phyloP scores from a whole-genome alignment of 1,139 yeast species.

The Maudiozyma humilis region DNA sequence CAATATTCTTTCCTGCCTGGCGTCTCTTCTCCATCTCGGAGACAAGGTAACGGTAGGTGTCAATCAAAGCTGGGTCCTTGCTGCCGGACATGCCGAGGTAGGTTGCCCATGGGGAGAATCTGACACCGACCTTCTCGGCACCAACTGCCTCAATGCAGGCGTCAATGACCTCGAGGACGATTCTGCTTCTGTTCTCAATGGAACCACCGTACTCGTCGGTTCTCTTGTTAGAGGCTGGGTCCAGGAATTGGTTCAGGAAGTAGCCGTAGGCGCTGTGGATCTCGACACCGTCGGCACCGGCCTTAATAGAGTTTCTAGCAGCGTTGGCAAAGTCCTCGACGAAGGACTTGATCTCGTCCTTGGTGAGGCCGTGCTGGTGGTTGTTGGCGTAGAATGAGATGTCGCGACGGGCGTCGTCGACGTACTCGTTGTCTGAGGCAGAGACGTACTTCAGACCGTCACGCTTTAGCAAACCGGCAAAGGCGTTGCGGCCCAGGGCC shows the following conservation, averaged over 20 bases:
- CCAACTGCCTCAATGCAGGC: conserved; percentile 11
- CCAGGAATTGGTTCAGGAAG: conserved; percentile 50
- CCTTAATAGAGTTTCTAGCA: conserved; percentile 33
- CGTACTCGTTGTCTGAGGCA: conserved; percentile 30
- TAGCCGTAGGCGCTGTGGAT: conserved; percentile 63
- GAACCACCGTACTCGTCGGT: conserved; percentile 60
- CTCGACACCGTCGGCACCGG: conserved; percentile 64
- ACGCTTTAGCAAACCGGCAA: conserved; percentile 26
- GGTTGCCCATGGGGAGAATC: conserved; percentile 48
- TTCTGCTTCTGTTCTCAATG: conserved; percentile 51
- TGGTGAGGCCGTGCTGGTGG: conserved; percentile 31
- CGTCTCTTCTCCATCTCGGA: conserved; percentile 30
- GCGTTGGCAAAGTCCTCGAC: conserved; percentile 31
- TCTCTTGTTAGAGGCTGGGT: conserved; percentile 43
- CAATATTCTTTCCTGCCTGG: conserved; percentile 31
- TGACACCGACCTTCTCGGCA: conserved; percentile 16
- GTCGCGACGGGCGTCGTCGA: conserved; percentile 28
- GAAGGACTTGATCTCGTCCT: conserved; percentile 31
- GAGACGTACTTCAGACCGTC: conserved; percentile 12
- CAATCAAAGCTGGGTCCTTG: conserved; percentile 23
- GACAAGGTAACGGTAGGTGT: conserved; percentile 31
- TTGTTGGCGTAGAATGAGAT: conserved; percentile 27
- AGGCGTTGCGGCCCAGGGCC: conserved; percentile 49
- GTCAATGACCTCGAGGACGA: conserved; percentile 12
- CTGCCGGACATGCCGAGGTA: conserved; percentile 33